Evolutionary conservation across 2,329 filamentous ascomycete species (phyloP), one percentile per base, ranked within the genome.

Genomic region (Nothophoma quercina): DNA sequence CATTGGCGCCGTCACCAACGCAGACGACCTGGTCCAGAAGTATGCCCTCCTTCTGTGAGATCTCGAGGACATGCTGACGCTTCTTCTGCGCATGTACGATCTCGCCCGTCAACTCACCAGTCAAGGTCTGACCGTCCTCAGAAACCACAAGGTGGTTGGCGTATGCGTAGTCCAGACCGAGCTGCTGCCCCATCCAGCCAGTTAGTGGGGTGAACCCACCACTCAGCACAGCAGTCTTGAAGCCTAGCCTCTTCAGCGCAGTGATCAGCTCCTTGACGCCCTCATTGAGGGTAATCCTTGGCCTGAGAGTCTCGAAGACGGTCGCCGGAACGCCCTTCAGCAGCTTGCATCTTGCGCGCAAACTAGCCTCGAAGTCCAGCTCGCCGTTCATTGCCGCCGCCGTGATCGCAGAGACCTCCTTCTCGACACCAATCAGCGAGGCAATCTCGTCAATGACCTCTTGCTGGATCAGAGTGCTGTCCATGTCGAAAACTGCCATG

Each of bases 391-490:
- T 99, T 28, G 95, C 93, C 26, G 92, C 88, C 54, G 88, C 88
- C 0, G 95, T 99, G 63, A 99, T 98, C 65, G 88, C 83, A 8
- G 91, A 89, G 30, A 99, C 93, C 65, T 90, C 81, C 45, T 86
- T 86, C 64, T 91, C 86, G n/a, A 96, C 83, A 44, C 91, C 90
- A 2, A 96, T 85, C 29, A 89, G 89, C 46, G 89, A 87, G 4
- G 95, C 95, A 50, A 99, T 88, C 67, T 98, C 87, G 74, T 99
- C 95, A 70, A 99, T 98, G 55, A 97, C 93, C 78, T 99, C 95
- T 74, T 99, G 93, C 46, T 93, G 89, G 72, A 99, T 98, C 55
- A 99, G 83, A 0, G 95, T 99, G 74, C 89, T 95, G 78, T 99
- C 95, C 95, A 99, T 99, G 75, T 99, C 95, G 69, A 99, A 99